Conservation (phyloP, 2,329 filamentous ascomycete species). For the Leptosphaerulina australis region DNA sequence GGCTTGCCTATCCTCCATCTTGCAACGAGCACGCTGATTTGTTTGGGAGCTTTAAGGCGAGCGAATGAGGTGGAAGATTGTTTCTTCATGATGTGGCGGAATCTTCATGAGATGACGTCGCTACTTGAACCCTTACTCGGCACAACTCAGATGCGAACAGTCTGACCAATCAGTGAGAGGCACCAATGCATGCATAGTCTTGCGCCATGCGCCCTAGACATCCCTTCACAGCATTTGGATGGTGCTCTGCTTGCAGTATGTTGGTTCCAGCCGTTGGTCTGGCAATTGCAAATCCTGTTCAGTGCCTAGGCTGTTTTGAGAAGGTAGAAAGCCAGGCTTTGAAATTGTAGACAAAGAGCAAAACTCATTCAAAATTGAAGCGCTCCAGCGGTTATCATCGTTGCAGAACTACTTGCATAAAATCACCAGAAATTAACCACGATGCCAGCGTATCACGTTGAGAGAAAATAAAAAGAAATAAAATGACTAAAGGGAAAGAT, state of each 20-base stretch:
- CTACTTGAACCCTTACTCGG: not conserved
- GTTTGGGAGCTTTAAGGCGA: not conserved
- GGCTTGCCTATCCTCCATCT: not conserved
- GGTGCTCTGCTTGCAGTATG: no score
- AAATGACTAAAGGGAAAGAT: not conserved
- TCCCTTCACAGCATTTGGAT: not conserved
- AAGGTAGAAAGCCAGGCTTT: no score
- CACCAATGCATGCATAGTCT: slow-evolving; percentile 1
- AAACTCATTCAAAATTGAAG: no score
- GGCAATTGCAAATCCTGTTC: no score
- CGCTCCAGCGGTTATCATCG: not conserved
- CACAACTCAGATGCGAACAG: not conserved
- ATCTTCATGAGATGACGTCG: not conserved
- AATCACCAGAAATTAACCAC: not conserved
- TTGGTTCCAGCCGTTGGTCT: no score
- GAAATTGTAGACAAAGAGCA: no score
- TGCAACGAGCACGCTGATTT: slow-evolving; percentile 1
- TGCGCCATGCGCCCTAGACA: not conserved
- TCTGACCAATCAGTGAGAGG: not conserved
- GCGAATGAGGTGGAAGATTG: not conserved
- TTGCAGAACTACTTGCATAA: not conserved
- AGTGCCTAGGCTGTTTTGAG: no score
- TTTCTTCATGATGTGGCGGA: not conserved
- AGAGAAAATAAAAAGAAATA: not conserved
- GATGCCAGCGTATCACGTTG: not conserved